Percentiles rank a stretch among this genome's conserved stretches.
Evolutionary conservation across 2,329 filamentous ascomycete genomes (phyloP).

Genomic region (Magnaporthiopsis incrustans): DNA sequence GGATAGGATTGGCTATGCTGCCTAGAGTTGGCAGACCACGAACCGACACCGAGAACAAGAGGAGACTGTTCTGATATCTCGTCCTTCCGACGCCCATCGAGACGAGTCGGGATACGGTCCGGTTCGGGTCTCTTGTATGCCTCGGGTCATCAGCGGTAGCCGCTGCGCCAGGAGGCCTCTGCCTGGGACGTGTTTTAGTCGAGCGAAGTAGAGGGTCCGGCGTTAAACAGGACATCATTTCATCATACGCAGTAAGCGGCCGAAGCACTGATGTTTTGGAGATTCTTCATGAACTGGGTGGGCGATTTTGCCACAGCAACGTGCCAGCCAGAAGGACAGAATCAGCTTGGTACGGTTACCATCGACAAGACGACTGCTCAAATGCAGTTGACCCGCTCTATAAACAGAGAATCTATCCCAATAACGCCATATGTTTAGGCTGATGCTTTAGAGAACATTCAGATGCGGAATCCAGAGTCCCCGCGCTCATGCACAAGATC

Average conservation of each 20-base stretch:
- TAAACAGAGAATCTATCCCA: not conserved
- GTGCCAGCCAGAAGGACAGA: too few relatives aligned
- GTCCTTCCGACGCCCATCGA: not conserved
- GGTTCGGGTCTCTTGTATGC: not conserved
- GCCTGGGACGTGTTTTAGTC: not conserved
- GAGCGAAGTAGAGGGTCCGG: not conserved
- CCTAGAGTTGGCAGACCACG: too few relatives aligned
- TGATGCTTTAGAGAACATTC: not conserved
- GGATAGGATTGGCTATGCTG: too few relatives aligned
- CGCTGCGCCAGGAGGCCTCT: not conserved
- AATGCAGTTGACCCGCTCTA: too few relatives aligned
- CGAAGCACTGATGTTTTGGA: not conserved
- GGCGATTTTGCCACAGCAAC: too few relatives aligned
- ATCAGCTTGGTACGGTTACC: too few relatives aligned
- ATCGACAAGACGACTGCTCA: too few relatives aligned
- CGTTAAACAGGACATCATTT: constrained; percentile 8
- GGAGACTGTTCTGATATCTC: not conserved
- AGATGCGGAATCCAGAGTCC: not conserved
- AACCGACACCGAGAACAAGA: not conserved
- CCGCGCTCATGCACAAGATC: not conserved
- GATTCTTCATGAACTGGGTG: too few relatives aligned
- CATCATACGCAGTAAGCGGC: not conserved
- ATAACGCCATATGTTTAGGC: not conserved
- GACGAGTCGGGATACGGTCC: not conserved
- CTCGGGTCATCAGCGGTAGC: not conserved